Evolutionary conservation across 1,284 basidiomycete species (phyloP), one percentile per base, ranked within the genome.

Genomic region (Boletus hoseneyae): DNA sequence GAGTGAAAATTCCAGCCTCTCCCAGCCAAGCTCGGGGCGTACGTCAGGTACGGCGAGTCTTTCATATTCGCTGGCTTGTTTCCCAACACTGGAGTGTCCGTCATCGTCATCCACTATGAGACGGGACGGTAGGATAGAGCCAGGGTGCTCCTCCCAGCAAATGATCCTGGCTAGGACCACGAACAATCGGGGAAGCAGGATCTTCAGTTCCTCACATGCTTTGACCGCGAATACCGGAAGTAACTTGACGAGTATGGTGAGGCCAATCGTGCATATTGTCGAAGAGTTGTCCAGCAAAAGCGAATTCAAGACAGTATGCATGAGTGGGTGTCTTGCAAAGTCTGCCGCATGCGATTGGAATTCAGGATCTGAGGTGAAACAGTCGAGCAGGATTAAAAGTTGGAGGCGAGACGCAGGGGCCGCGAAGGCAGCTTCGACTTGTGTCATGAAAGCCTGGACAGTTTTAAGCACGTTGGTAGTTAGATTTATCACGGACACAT

Each of bases 211-310:
- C 9, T 75, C 65, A 38, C 71, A 76, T 13, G 84, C 79, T 51
- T 80, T 73, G 5, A 85, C 78, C 5, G 87, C 87, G 50, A 89
- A 74, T 29, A 83, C 75, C 21, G 87, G 87, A n/a, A 91, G 70
- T 6, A 88, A 64, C 66, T 87, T 89, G 51, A 82, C 78, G 18
- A 90, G 61, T 8, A 85, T 71, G 1, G 76, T 78, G 36, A 89
- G 69, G 7, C 75, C 80, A 43, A 84, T 75, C 3, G 79, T 80
- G 56, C 82, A 85, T 23, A 77, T 71, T 1, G 83, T 87, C 8
- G 86, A 80, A 25, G 87, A 89, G 51, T 79, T 81, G 62, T 91
- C 88, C 54, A 88, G 70, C 27, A 84, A 68, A 23, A 90, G 73
- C 2, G 83, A 89, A 42, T 76, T 65, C 3, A 87, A 63, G 18